phyloP scores from a whole-genome alignment of 2,329 filamentous ascomycete genomes.

The Cryphonectria carpinicola region DNA sequence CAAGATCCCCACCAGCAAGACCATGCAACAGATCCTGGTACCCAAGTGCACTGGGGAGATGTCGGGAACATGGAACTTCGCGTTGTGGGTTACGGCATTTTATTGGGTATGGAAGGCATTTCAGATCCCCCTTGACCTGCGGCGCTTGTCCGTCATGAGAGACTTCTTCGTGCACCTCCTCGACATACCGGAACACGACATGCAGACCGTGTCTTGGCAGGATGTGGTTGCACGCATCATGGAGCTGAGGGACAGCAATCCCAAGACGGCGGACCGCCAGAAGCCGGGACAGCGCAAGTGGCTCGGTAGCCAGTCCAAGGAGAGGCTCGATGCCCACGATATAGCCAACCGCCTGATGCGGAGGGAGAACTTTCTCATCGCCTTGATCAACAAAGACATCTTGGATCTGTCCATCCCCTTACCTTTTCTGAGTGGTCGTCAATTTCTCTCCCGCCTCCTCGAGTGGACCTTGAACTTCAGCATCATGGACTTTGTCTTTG shows the following conservation, averaged over 20 bases:
- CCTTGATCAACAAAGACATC: slow-evolving; percentile 95
- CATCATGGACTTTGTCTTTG: slow-evolving; percentile 93
- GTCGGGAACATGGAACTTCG: slow-evolving; percentile 75
- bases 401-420: slow-evolving; percentile 84
- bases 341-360: slow-evolving; percentile 98
- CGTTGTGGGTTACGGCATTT: slow-evolving; percentile 83
- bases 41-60: slow-evolving; percentile 76
- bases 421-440: slow-evolving; percentile 77
- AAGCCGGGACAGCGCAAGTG: slow-evolving; percentile 56
- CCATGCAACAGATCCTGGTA: slow-evolving; percentile 60
- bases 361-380: slow-evolving; percentile 95
- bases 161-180: slow-evolving; percentile 85
- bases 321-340: slow-evolving; percentile 92
- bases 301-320: slow-evolving; percentile 85
- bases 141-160: slow-evolving; percentile 75
- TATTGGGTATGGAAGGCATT: slow-evolving; percentile 84
- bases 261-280: slow-evolving; percentile 70
- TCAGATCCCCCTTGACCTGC: slow-evolving; percentile 73
- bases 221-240: slow-evolving; percentile 86
- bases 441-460: slow-evolving; percentile 85
- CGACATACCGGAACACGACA: slow-evolving; percentile 79
- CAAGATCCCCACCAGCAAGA: slow-evolving; percentile 68
- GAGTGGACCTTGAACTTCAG: slow-evolving; percentile 92
- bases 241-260: slow-evolving; percentile 80
- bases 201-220: slow-evolving; percentile 95